Evolutionary conservation across 768 basidiomycete genomes (phyloP), one percentile per base, ranked within the genome.

Genomic region (Suillus variegatus): DNA sequence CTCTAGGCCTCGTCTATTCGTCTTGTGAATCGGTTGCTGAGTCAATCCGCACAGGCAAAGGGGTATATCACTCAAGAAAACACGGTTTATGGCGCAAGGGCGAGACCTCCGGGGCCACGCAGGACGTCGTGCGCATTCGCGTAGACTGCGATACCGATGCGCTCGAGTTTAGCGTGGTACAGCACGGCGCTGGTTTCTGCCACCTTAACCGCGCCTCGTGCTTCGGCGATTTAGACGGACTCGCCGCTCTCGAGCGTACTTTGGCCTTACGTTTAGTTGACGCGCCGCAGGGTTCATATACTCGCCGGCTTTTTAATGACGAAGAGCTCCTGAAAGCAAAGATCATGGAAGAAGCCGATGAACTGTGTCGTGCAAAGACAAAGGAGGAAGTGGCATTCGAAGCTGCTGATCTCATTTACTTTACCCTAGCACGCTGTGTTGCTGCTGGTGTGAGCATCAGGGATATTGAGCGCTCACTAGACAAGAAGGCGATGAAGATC

Each of bases 261-360:
- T 84, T 99, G 18, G 81, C 82, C 64, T 85, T 89, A 2, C 86
- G 97, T 49, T 80, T 92, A 54, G 78, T 79, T 41, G 84, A 86
- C 32, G 94, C 97, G 0, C 95, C 95, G 0, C 89, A 89, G 69
- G 95, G 95, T 6, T 95, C 93, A 1, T 99, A 99, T 77, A 99
- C 97, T 20, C 87, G 85, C 60, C 82, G 94, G 62, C 79, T 99
- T 35, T 97, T 99, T 78, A 82, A 84, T 51, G 93, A 98, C 74
- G 79, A 89, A 6, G 85, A 83, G 55, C 83, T 99, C n/a, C 81
- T 99, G 54, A 86, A 83, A 55, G 90, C 95, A 61, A 99, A 99
- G 82, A 95, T 99, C 68, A 94, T 92, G 89, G 97, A 99, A 77
- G 97, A 99, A 76, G 97, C 97, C 0, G 93, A 97, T 71, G 97